Conservation (phyloP, 768 basidiomycete genomes). For the Boletus sp. region DNA sequence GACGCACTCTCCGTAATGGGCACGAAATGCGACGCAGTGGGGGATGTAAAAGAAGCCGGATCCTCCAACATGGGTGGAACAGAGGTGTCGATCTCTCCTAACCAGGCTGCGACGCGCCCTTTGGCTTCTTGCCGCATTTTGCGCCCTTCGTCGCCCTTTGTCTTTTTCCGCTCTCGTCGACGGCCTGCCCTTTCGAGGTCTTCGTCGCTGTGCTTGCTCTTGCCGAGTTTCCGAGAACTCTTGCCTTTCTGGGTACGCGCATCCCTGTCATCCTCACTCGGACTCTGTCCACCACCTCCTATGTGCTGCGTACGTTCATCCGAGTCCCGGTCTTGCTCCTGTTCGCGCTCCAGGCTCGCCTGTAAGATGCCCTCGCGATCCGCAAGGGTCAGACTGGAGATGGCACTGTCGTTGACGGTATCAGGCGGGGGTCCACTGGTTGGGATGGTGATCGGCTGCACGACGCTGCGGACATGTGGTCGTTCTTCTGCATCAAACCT, state of each 20-base stretch:
- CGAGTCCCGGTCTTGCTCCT: slow-evolving; percentile 32
- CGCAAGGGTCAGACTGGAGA: slow-evolving; percentile 46
- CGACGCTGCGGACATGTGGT: slow-evolving; percentile 37
- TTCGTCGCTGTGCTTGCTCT: slow-evolving; percentile 27
- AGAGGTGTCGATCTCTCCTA: slow-evolving; percentile 63
- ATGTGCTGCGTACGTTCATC: slow-evolving; percentile 34
- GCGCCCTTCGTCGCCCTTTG: slow-evolving; percentile 38
- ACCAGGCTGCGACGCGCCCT: slow-evolving; percentile 76
- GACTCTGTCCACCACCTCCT: slow-evolving; percentile 21
- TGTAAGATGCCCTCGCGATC: slow-evolving; percentile 24
- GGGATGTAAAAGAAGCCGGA: slow-evolving; percentile 33
- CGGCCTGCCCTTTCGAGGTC: slow-evolving; percentile 25
- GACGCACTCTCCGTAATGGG: slow-evolving; percentile 25
- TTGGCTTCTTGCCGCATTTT: slow-evolving; percentile 50
- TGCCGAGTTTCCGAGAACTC: slow-evolving; percentile 19
- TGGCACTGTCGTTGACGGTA: slow-evolving; percentile 43
- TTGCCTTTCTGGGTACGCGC: slow-evolving; percentile 31
- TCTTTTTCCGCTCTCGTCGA: slow-evolving; percentile 27
- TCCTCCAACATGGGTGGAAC: slow-evolving; percentile 47
- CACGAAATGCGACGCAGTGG: slow-evolving; percentile 28
- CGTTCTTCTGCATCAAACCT: slow-evolving; percentile 32
- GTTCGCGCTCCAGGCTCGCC: slow-evolving; percentile 19
- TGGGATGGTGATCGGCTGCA: slow-evolving; percentile 41
- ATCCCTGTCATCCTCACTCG: slow-evolving; percentile 33
- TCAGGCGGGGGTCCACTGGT: slow-evolving; percentile 25